Conservation (phyloP, 2,329 filamentous ascomycete genomes). For the Fusarium sp. region DNA sequence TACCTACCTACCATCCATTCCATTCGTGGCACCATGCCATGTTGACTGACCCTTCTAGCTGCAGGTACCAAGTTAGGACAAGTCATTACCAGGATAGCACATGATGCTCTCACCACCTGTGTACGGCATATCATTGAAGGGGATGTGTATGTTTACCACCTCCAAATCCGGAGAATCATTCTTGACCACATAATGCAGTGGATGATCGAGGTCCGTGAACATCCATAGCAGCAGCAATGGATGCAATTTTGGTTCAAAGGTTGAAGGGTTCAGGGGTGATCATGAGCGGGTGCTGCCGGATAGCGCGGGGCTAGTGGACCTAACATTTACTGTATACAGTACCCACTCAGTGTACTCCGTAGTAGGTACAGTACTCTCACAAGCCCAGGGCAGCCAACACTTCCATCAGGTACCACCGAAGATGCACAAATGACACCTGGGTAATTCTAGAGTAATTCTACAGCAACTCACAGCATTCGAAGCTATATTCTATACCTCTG, state of each 20-base stretch:
- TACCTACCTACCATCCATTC: neutral
- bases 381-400: constrained; percentile 2
- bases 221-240: constrained; percentile 1
- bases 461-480: constrained; percentile 4
- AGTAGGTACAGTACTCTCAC: neutral
- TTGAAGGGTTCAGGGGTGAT: constrained; percentile 42
- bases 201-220: neutral
- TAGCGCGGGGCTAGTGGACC: constrained; percentile 43
- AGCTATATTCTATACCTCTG: constrained; percentile 9
- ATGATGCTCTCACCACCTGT: constrained; percentile 27
- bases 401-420: constrained; percentile 21
- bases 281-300: constrained; percentile 45
- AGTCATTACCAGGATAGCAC: constrained; percentile 27
- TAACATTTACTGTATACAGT: neutral
- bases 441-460: constrained; percentile 29
- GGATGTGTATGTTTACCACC: neutral
- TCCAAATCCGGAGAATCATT: neutral
- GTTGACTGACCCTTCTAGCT: constrained; percentile 33
- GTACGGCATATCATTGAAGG: neutral
- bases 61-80: constrained; percentile 44
- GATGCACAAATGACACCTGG: constrained; percentile 12
- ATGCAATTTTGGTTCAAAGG: constrained; percentile 22
- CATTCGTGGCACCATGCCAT: constrained; percentile 36
- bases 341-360: constrained; percentile 7
- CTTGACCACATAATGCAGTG: neutral